Base-by-base conservation (phyloP, 257 asterid species). In the Misopates orontium region DNA sequence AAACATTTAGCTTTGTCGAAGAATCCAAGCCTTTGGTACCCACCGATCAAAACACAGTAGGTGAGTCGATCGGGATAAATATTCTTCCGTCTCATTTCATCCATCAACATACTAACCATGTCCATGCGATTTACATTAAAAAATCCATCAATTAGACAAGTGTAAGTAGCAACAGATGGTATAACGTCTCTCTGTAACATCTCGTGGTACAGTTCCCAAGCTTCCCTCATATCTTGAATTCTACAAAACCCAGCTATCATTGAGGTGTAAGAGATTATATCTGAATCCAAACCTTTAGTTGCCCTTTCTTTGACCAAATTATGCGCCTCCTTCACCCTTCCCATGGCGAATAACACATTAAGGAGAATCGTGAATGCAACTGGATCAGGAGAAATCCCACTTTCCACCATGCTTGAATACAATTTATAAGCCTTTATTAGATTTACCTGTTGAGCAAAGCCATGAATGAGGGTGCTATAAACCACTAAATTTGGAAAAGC, bases 121-220 rank as follows among this genome's bases (percentile, higher is more conserved):
- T 76, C 81, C 78, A 71, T 50, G 22, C 64, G 77, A 58, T 67
- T 60, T 25, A 72, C 49, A 72, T 76, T 78, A 68, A 62, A 76
- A 67, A 71, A 82, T 32, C 82, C 81, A 64, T 82, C 82, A 75
- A 86, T 80, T 55, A 86, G 67, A 69, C 95, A 82, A 19, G 90
- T 84, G 75, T 78, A 85, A 11, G 93, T 85, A 50, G 78, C 79
- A n/a, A 81, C 82, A 21, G 85, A 79, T 79, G 93, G 90, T 22
- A 53, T 57, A 56, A 62, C 71, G 23, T 64, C 78, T 51, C 45
- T 63, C 10, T 58, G 66, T 44, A 25, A 18, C 95, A 87, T 87
- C 63, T 83, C 88, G 41, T 71, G 44, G 58, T 76, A 75, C 72
- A 81, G 54, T 50, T 31, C 73, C 76, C 56, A 58, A 13, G 87